A percentile compares a stretch with the other conserved stretches of the same genome.
Conservation (phyloP, 768 basidiomycete species). For the Asterophora parasitica region DNA sequence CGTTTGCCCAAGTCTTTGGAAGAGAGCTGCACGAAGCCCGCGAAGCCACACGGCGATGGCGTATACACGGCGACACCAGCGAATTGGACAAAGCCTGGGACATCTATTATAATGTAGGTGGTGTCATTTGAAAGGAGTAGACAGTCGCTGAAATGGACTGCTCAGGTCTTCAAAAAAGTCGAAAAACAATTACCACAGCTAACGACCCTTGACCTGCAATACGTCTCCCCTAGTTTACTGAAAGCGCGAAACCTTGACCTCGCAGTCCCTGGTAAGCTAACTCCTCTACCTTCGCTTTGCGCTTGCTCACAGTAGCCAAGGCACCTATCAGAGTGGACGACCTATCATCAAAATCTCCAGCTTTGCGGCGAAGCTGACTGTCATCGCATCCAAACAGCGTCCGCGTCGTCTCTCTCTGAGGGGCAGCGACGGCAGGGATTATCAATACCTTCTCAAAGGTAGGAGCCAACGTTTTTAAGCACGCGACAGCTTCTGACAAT, state of each 20-base stretch:
- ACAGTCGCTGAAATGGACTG: background rate
- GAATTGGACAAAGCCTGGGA: conserved; percentile 99
- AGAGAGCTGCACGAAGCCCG: conserved; percentile 89
- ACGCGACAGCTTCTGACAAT: background rate
- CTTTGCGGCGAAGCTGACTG: conserved; percentile 86
- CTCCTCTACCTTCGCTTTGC: background rate
- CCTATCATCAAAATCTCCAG: conserved; percentile 75
- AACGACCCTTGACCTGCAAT: conserved; percentile 90
- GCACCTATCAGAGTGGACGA: conserved; percentile 89
- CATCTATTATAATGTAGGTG: conserved; percentile 86
- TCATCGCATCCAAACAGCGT: conserved; percentile 95
- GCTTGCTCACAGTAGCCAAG: conserved; percentile 29
- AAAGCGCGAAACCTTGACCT: conserved; percentile 87
- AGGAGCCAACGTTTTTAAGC: background rate
- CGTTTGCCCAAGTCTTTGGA: conserved; percentile 91
- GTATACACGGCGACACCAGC: conserved; percentile 76
- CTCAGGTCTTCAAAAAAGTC: conserved; percentile 90
- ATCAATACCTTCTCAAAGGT: conserved; percentile 92
- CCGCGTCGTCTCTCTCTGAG: conserved; percentile 83
- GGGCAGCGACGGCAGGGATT: conserved; percentile 91
- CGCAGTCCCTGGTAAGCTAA: conserved; percentile 81
- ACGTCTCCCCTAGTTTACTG: conserved; percentile 89
- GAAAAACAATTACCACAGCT: conserved; percentile 90
- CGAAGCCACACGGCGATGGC: conserved; percentile 85
- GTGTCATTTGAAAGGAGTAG: background rate